These are phyloP conservation scores for Candida piceae DNA, from an alignment of 805 yeast genomes.

Conservation along the genomic window DNA sequence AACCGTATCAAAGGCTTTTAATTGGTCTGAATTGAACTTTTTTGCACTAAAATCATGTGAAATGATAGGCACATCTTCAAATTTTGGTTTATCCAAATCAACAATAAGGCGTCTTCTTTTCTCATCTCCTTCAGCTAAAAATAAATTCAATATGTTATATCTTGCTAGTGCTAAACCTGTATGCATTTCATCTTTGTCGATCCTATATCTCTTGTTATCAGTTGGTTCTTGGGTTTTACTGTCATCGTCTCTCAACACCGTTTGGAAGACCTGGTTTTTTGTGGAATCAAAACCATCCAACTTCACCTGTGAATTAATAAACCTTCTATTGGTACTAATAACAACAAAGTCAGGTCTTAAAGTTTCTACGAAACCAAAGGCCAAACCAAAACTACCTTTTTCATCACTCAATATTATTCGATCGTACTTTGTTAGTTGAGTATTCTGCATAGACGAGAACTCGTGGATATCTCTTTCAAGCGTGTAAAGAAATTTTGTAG, in stretches of 20 bases:
- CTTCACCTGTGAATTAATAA: slow-evolving; percentile 36
- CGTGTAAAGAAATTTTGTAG: slow-evolving; percentile 38
- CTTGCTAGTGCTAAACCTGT: slow-evolving; percentile 74
- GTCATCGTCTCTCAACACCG: slow-evolving; percentile 34
- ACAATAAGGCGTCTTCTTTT: slow-evolving; percentile 46
- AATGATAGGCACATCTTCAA: slow-evolving; percentile 20
- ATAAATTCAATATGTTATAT: slow-evolving; percentile 66
- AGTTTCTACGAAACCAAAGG: slow-evolving; percentile 51
- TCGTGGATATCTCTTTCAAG: slow-evolving; percentile 35
- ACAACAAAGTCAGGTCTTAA: slow-evolving; percentile 40
- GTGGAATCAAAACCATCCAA: slow-evolving; percentile 36
- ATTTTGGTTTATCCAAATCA: slow-evolving; percentile 46
- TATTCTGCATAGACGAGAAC: slow-evolving; percentile 22
- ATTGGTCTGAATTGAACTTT: slow-evolving; percentile 66
- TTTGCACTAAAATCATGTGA: slow-evolving; percentile 15
- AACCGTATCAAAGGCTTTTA: slow-evolving; percentile 59
- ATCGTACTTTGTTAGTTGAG: slow-evolving; percentile 57
- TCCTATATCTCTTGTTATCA: slow-evolving; percentile 40
- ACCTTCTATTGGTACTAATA: slow-evolving; percentile 49
- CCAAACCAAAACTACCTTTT: slow-evolving; percentile 67
- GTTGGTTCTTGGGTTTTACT: slow-evolving; percentile 10
- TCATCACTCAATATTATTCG: slow-evolving; percentile 75
- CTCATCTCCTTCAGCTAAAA: slow-evolving; percentile 43
- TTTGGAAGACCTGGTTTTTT: slow-evolving; percentile 46
- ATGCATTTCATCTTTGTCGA: slow-evolving; percentile 77